A percentile compares a stretch with the other conserved stretches of the same genome.
phyloP scores from a whole-genome alignment of 83 land plant genomes.

The Thuja plicata region DNA sequence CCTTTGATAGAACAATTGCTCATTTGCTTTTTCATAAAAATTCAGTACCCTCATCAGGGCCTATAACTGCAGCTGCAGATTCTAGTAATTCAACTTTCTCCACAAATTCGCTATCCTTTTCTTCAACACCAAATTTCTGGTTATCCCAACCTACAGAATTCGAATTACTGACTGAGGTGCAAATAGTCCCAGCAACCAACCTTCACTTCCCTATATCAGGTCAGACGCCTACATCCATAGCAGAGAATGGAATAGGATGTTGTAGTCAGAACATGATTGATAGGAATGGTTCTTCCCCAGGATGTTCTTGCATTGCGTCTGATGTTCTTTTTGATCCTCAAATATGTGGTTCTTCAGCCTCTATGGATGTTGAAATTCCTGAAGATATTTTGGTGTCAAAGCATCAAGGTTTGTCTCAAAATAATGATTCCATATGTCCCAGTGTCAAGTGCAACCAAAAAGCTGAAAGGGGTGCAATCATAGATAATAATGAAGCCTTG shows the following conservation, averaged over 20 bases:
- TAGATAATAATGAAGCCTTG: conserved; percentile 2
- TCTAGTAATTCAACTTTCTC: neutral
- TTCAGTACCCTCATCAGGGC: conserved; percentile 18
- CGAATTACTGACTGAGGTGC: neutral
- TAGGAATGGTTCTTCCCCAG: neutral
- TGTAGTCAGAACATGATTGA: neutral
- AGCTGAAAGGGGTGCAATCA: neutral
- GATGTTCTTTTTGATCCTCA: neutral
- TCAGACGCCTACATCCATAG: conserved; percentile 6
- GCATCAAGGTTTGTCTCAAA: neutral
- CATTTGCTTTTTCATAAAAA: conserved; percentile 59
- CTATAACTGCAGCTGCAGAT: conserved; percentile 13
- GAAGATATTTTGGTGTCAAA: neutral
- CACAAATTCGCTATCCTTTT: neutral
- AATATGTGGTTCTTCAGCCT: neutral
- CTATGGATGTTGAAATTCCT: neutral
- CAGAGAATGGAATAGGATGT: neutral
- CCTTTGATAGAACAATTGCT: conserved; percentile 66
- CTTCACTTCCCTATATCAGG: neutral
- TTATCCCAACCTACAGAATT: neutral
- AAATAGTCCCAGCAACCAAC: neutral
- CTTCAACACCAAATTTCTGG: conserved; percentile 11
- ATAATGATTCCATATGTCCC: neutral
- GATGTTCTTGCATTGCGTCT: neutral
- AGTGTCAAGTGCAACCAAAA: neutral